Evolutionary conservation across 805 yeast species (phyloP).

Genomic region (Suhomyces canberraensis): DNA sequence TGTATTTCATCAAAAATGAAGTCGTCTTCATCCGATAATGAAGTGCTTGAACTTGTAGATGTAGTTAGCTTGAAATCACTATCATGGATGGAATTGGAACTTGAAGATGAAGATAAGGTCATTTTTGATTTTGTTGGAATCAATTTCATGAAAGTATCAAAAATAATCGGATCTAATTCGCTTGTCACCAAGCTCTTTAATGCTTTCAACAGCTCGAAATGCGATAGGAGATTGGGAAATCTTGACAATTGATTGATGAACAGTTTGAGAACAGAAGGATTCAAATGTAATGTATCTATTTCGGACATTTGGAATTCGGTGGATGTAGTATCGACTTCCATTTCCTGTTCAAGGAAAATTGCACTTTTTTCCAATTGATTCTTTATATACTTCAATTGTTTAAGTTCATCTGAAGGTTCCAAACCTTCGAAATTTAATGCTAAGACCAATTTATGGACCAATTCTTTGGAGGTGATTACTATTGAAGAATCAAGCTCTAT

Average conservation of each 20-base stretch:
- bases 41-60: conserved; percentile 8
- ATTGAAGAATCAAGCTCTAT: conserved; percentile 11
- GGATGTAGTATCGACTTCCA: conserved; percentile 1
- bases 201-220: conserved; percentile 10
- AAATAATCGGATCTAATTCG: conserved; percentile 4
- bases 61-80: conserved; percentile 4
- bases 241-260: conserved; percentile 1
- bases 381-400: not conserved
- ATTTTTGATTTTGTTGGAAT: conserved; percentile 13
- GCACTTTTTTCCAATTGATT: not conserved
- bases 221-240: conserved; percentile 3
- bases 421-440: not conserved
- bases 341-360: not conserved
- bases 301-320: not conserved
- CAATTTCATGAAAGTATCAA: conserved; percentile 14
- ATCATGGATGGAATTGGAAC: conserved; percentile 8
- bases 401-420: not conserved
- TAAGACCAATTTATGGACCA: not conserved
- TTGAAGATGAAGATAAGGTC: conserved; percentile 1
- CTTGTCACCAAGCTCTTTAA: conserved; percentile 8
- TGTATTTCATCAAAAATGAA: conserved; percentile 23
- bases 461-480: not conserved
- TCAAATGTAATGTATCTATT: not conserved
- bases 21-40: conserved; percentile 18
- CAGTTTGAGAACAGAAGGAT: not conserved